These are phyloP conservation scores for Batrachochytrium dendrobatidis DNA, from an alignment of 371 early-diverging fungal species.

Conservation along the genomic window DNA sequence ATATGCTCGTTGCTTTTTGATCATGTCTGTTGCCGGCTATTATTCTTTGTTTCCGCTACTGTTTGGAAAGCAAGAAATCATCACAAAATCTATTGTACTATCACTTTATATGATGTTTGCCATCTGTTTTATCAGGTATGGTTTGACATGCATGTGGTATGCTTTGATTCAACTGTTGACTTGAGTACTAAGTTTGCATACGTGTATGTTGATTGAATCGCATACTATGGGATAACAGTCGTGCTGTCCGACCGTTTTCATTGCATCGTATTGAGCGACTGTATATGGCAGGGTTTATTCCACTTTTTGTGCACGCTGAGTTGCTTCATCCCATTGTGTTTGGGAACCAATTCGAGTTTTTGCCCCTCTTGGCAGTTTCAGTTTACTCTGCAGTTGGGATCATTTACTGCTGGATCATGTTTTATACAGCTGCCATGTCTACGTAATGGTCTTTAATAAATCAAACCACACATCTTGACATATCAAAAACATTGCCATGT, in stretches of 20 bases:
- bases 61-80: conserved; percentile 58
- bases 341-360: conserved; percentile 51
- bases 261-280: conserved; percentile 40
- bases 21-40: conserved; percentile 66
- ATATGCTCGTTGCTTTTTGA: conserved; percentile 44
- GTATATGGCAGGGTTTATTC: conserved; percentile 59
- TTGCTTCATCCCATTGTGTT: conserved; percentile 19
- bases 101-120: conserved; percentile 11
- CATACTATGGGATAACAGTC: background rate
- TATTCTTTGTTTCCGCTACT: conserved; percentile 82
- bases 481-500: background rate
- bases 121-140: conserved; percentile 11
- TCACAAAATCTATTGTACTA: conserved; percentile 4
- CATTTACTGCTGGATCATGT: conserved; percentile 51
- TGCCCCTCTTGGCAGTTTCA: conserved; percentile 78
- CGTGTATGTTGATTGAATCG: no score
- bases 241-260: conserved; percentile 1
- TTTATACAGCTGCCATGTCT: conserved; percentile 8
- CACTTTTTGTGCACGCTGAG: conserved; percentile 52
- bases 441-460: no score
- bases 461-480: no score
- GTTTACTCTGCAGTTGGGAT: conserved; percentile 73
- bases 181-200: conserved; percentile 2
- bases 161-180: conserved; percentile 5
- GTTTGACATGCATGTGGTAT: background rate